Conservation (phyloP, 2,329 filamentous ascomycete genomes). For the Hymenoscyphus linearis region DNA sequence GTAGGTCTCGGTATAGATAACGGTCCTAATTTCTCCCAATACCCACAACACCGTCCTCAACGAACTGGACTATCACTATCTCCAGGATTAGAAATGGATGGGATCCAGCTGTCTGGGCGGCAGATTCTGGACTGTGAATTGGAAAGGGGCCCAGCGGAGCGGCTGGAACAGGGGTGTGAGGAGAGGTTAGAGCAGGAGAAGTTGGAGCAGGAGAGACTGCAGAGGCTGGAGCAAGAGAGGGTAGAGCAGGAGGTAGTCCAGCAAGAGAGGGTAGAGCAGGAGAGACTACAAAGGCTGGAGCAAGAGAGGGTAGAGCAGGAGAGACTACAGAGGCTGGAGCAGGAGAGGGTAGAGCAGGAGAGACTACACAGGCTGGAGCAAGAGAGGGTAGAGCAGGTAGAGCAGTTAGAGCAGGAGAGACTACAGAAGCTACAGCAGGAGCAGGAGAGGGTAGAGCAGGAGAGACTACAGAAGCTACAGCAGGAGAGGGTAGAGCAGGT, state of each 20-base stretch:
- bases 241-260: too few species aligned
- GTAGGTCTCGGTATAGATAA: not conserved
- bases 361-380: not conserved
- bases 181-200: conserved; percentile 7
- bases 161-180: conserved; percentile 8
- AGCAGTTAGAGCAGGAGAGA: not conserved
- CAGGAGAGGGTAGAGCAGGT: conserved; percentile 33
- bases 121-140: conserved; percentile 1
- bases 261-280: too few species aligned
- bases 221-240: too few species aligned
- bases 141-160: conserved; percentile 30
- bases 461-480: conserved; percentile 6
- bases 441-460: conserved; percentile 33
- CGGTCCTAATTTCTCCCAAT: not conserved
- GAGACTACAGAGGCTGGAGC: too few species aligned
- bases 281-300: not conserved
- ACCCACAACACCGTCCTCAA: not conserved
- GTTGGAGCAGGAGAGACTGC: conserved; percentile 7
- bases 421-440: too few species aligned
- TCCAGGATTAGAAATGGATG: not conserved
- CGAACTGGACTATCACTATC: not conserved
- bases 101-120: conserved; percentile 33
- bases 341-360: too few species aligned
- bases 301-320: too few species aligned
- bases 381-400: conserved; percentile 3